phyloP scores from a whole-genome alignment of 805 yeast species.

The Barnettozyma sp. region DNA sequence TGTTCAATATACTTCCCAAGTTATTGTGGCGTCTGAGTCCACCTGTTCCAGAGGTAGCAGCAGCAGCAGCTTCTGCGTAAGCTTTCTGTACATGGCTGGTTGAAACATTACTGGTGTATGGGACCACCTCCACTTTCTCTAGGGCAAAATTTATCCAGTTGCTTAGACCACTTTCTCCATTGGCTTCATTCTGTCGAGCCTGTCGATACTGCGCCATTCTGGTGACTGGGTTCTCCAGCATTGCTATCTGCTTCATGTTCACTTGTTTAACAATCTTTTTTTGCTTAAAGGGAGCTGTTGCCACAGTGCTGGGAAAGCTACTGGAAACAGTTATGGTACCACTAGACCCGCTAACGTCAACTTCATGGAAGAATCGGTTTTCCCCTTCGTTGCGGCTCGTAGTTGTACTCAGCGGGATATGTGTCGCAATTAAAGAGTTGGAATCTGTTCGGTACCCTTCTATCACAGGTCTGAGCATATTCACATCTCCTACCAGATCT shows the following conservation, averaged over 20 bases:
- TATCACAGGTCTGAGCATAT: not conserved
- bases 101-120: conserved; percentile 24
- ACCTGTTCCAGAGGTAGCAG: conserved; percentile 20
- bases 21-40: conserved; percentile 33
- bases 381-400: conserved; percentile 1
- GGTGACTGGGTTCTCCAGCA: conserved; percentile 34
- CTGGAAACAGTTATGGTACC: not conserved
- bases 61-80: conserved; percentile 49
- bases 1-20: conserved; percentile 41
- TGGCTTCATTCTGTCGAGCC: conserved; percentile 36
- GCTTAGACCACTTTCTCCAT: conserved; percentile 50
- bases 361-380: conserved; percentile 14
- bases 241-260: conserved; percentile 37
- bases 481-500: too few species aligned
- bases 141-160: conserved; percentile 41
- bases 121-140: conserved; percentile 25
- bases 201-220: conserved; percentile 36
- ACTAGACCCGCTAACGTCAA: conserved; percentile 8
- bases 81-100: conserved; percentile 48
- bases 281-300: not conserved
- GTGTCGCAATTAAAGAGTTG: conserved; percentile 19
- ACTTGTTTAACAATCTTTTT: conserved; percentile 3
- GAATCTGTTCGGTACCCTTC: conserved; percentile 22
- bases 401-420: conserved; percentile 21
- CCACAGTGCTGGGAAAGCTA: too few species aligned